Base-by-base conservation (phyloP, 2,329 filamentous ascomycete species). In the Cordyceps militaris region DNA sequence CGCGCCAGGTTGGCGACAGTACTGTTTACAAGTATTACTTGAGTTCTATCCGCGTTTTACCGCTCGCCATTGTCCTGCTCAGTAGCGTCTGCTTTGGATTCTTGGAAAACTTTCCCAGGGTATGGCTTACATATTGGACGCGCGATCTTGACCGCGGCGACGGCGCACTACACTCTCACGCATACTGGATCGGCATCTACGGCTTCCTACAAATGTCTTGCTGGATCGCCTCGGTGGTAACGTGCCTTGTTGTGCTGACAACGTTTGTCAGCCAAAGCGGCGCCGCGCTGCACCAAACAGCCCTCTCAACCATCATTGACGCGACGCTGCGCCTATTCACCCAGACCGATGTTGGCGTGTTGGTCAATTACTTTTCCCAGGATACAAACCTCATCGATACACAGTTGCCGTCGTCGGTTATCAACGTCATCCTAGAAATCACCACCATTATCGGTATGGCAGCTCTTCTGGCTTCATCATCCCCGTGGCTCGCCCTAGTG, bases 281-380 rank as follows among this genome's bases (percentile, higher is more conserved):
- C 1, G 64, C 63, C 0, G 63, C 62, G 0, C 61, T 76, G 0
- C 74, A 76, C 49, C 57, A 64, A 28, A 57, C 60, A 1, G 67
- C 71, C 5, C 65, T 76, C 19, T 56, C 51, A 1, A 72, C 71
- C 0, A 64, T 75, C 0, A 62, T 73, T 11, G 63, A 63, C 1
- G 76, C 76, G 1, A 73, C 76, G 1, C 59, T 79, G 38, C 62
- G 62, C 7, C 76, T 77, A 60, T 75, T 77, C 51, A 70, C 71
- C 0, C 68, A 59, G 0, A 77, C 72, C 0, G 76, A 79, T 57
- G 66, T 67, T 0, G 76, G 76, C 1, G 62, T 70, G 2, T 66
- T 75, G 28, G 73, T 71, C 6, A 78, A 77, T 23, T 61, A 75
- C 6, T 79, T 79, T 61, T 75, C 73, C 0, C 76, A 79, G 59